Base-by-base conservation (phyloP, 805 yeast genomes). In the Lachancea waltii region DNA sequence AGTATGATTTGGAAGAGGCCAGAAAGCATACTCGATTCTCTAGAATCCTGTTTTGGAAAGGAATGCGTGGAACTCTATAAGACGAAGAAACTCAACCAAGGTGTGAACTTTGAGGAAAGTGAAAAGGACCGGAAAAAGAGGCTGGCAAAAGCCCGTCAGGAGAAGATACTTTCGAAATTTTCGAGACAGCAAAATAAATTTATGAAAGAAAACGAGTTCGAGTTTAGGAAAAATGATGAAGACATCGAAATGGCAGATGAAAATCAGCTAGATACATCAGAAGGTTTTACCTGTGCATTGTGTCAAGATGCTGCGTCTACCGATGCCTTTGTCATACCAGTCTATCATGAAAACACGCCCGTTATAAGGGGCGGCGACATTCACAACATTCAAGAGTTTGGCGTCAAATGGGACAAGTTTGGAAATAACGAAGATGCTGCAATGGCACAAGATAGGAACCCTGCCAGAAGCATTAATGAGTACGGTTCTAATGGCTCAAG, bases 161-260 rank as follows among this genome's bases (percentile, higher is more conserved):
- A 72, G 30, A 79, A 72, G 48, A 68, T 82, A 7, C 53, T 81
- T 68, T 71, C 69, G 19, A 79, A 73, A 50, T 76, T 83, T 67
- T 73, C 75, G 16, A 78, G 69, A 40, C 92, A 84, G 50, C 97
- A 89, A 54, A 71, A 75, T 16, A 74, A 68, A 58, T 90, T 90
- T 59, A 73, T 84, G 44, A 73, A 75, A 41, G 72, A 72, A 30
- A 70, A 76, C 44, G 57, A 64, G 16, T 51, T 56, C 24, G 63
- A 60, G 9, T 62, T 58, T 30, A 47, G 31, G 14, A 33, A 39
- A 43, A 79, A 71, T 7, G 77, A 67, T 27, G 66, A 66, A 57
- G 72, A 64, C 18, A 60, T 54, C 17, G 57, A 53, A 31, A 67
- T 62, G 25, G 61, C 51, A 17, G 70, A 56, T 17, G 63, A 51